Percentiles rank a stretch among this genome's conserved stretches.
Evolutionary conservation across 208 protist species (phyloP).

Genomic region (Trichomonas tenax): DNA sequence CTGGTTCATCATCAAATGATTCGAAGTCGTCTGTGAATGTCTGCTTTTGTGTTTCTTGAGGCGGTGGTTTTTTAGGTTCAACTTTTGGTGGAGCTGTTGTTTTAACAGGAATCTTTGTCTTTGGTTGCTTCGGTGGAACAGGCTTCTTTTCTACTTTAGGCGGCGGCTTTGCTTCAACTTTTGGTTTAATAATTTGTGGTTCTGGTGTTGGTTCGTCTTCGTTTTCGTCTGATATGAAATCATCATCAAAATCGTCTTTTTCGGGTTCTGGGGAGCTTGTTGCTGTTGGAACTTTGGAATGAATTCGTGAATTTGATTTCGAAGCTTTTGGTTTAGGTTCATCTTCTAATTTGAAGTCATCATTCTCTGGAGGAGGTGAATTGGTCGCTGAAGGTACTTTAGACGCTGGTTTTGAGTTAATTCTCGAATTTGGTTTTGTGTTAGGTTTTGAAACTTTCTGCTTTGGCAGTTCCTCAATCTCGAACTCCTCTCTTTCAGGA

Average conservation of each 20-base stretch:
- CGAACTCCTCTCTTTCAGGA: neutral
- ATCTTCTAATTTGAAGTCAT: neutral
- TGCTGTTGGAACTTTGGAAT: neutral
- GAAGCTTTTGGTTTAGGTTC: too few relatives aligned
- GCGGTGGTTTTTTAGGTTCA: too few relatives aligned
- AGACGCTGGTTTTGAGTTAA: neutral
- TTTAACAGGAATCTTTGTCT: neutral
- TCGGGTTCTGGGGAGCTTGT: neutral
- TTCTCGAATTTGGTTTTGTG: neutral
- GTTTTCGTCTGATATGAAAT: neutral
- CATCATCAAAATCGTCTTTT: neutral
- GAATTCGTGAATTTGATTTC: too few relatives aligned
- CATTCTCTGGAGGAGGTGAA: neutral
- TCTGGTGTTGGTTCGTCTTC: neutral
- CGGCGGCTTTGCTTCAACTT: neutral
- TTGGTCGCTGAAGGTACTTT: neutral
- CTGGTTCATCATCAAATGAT: neutral
- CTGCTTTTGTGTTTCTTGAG: neutral
- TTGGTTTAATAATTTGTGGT: neutral
- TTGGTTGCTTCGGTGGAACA: neutral
- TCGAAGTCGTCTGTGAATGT: neutral
- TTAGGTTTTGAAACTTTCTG: neutral
- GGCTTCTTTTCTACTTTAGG: neutral
- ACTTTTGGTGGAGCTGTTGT: neutral
- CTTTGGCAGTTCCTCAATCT: neutral